Evolutionary conservation across 2,329 filamentous ascomycete genomes (phyloP).

Genomic region (Stemphylium vesicarium): DNA sequence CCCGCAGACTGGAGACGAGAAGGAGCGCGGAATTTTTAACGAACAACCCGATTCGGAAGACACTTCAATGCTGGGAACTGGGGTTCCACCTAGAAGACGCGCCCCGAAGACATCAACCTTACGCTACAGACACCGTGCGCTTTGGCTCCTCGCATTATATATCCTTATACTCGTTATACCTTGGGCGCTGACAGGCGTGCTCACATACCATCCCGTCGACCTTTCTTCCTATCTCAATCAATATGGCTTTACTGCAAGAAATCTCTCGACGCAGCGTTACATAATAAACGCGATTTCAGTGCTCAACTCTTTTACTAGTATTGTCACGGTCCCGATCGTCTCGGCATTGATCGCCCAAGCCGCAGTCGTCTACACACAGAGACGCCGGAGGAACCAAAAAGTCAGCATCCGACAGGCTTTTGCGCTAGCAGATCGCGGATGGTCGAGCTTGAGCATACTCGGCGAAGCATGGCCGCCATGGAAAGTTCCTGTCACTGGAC

Average conservation of each 20-base stretch:
- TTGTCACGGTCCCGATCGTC: conserved; percentile 15
- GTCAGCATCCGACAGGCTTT: conserved; percentile 18
- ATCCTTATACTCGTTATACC: not conserved
- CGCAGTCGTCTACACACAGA: conserved; percentile 20
- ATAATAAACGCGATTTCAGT: not conserved
- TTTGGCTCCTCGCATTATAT: not conserved
- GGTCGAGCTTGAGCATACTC: not conserved
- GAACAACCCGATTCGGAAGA: not conserved
- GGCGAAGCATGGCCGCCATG: conserved; percentile 9
- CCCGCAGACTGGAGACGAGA: not conserved
- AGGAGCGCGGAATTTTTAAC: not conserved
- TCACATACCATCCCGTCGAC: not conserved
- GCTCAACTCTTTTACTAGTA: conserved; percentile 10
- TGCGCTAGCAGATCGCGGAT: conserved; percentile 9
- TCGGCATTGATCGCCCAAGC: conserved; percentile 22
- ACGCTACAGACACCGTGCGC: conserved; percentile 9
- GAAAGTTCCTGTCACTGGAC: not conserved
- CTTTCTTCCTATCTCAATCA: not conserved
- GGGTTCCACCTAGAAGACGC: too few relatives aligned
- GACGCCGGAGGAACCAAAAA: not conserved
- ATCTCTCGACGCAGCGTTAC: not conserved
- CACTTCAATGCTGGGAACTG: not conserved
- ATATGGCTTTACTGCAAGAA: not conserved
- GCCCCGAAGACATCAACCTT: not conserved
- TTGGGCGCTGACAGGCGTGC: not conserved